Conservation (phyloP, 495 filamentous ascomycete species). For the Daldinia grandis region DNA sequence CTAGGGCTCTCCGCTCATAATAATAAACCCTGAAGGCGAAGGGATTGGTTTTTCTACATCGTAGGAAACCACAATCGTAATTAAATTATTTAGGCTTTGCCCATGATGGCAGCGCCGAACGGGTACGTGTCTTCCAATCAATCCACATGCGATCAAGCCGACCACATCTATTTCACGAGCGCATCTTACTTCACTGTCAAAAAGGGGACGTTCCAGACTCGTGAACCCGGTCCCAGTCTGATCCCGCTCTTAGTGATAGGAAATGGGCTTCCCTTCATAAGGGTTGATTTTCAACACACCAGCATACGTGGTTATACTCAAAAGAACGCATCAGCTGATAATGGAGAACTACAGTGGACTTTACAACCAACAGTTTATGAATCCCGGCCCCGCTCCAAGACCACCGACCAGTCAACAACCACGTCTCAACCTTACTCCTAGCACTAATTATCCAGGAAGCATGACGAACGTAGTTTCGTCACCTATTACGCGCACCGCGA, state of each 20-base stretch:
- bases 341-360: constrained; percentile 57
- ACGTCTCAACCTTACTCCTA: constrained; percentile 78
- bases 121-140: constrained; percentile 33
- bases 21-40: constrained; percentile 22
- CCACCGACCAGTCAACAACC: constrained; percentile 82
- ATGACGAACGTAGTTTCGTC: constrained; percentile 80
- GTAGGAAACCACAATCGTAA: constrained; percentile 12
- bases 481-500: constrained; percentile 59
- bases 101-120: constrained; percentile 43
- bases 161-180: not conserved
- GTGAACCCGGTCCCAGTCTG: not conserved
- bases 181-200: not conserved
- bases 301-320: not conserved
- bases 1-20: constrained; percentile 13
- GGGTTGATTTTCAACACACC: not conserved
- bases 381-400: constrained; percentile 91
- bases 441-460: constrained; percentile 75
- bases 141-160: constrained; percentile 8
- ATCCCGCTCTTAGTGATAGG: not conserved
- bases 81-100: constrained; percentile 4
- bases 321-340: constrained; percentile 25
- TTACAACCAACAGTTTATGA: constrained; percentile 85
- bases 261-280: not conserved
- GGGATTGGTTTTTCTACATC: constrained; percentile 9
- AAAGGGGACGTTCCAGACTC: not conserved